Percentiles rank a stretch among this genome's conserved stretches.
Evolutionary conservation across 176 grass and related monocot species (phyloP).

Genomic region (Triticum aestivum): DNA sequence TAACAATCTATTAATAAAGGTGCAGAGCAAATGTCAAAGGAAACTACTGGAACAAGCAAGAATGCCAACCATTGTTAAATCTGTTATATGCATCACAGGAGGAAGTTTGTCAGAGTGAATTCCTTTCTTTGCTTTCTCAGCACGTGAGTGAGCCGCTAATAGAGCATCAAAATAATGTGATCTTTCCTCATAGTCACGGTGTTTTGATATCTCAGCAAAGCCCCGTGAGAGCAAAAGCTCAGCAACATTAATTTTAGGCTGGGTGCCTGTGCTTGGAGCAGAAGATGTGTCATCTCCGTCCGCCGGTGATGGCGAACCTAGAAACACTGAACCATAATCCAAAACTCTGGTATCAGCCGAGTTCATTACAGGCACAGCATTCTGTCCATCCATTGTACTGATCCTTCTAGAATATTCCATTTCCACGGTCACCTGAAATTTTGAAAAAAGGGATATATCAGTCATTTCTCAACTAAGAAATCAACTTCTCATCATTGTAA

Average conservation of each 20-base stretch:
- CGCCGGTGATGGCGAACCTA: conserved; percentile 52
- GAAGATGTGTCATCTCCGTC: conserved; percentile 67
- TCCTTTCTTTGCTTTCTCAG: conserved; percentile 91
- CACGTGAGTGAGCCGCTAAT: conserved; percentile 83
- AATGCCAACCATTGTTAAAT: conserved; percentile 63
- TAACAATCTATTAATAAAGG: conserved; percentile 5
- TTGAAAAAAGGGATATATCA: conserved; percentile 9
- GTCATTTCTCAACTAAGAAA: conserved; percentile 1
- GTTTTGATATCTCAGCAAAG: conserved; percentile 73
- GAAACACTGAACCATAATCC: conserved; percentile 93
- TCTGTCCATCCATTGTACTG: conserved; percentile 57
- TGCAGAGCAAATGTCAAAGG: not conserved
- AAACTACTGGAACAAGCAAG: not conserved
- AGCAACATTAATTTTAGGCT: conserved; percentile 65
- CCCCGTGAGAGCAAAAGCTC: conserved; percentile 85
- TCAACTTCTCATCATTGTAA: not conserved
- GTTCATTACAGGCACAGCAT: conserved; percentile 34
- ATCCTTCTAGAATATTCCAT: conserved; percentile 99
- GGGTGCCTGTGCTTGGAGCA: conserved; percentile 31
- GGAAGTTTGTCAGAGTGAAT: conserved; percentile 68
- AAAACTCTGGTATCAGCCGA: conserved; percentile 64
- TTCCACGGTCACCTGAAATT: conserved; percentile 74
- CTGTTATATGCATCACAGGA: conserved; percentile 91
- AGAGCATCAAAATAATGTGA: conserved; percentile 93
- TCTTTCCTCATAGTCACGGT: conserved; percentile 92